Base-by-base conservation (phyloP, 2,329 filamentous ascomycete genomes). In the Cordyceps militaris region DNA sequence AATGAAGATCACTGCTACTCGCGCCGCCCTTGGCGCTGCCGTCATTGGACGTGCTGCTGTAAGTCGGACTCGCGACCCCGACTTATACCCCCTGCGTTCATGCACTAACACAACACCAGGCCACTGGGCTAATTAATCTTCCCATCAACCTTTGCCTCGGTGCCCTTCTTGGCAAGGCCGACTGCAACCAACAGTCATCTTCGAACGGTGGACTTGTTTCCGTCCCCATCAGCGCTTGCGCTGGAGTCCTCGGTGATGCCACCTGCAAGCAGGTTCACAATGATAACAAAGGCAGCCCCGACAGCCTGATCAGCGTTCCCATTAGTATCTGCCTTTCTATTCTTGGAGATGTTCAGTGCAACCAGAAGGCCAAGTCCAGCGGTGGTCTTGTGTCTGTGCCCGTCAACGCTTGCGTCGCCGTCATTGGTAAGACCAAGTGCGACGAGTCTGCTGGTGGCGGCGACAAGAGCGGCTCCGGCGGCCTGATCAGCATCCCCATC, bases 1-100 rank as follows among this genome's bases (percentile, higher is more conserved):
- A 38, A 57, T 49, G 54, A 57, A 49, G 54, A 11, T 49, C 16
- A 28, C 47, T 50, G 47, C 54, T 42, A 46, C 46, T 57, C 44
- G 54, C 44, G 44, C 44, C 46, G 19, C 24, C 3, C 8, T 50
- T 26, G 54, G 54, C 44, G 47, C 47, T 34, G 54, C 46, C 46
- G 43, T 50, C 46, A 21, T 57, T 28, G 46, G 44, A 44, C 46
- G 43, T 19, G 54, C 43, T 34, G 54, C 46, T 40, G 54, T 57
- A 50, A 57, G 54, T 43, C 44, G 38, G 52, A 56, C 9, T 47
- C 28, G 16, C 44, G 8, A 3, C 13, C 26, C 42, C 11, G 16
- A 28, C 28, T 2, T 42, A 26, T 14, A 26, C 6, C 16, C 23
- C 21, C 40, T 34, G 21, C 19, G 1, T 3, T 30, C 43, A 38